Percentiles rank a stretch among this genome's conserved stretches.
phyloP scores from a whole-genome alignment of 2,329 filamentous ascomycete genomes.

The Xylariaceae sp. region DNA sequence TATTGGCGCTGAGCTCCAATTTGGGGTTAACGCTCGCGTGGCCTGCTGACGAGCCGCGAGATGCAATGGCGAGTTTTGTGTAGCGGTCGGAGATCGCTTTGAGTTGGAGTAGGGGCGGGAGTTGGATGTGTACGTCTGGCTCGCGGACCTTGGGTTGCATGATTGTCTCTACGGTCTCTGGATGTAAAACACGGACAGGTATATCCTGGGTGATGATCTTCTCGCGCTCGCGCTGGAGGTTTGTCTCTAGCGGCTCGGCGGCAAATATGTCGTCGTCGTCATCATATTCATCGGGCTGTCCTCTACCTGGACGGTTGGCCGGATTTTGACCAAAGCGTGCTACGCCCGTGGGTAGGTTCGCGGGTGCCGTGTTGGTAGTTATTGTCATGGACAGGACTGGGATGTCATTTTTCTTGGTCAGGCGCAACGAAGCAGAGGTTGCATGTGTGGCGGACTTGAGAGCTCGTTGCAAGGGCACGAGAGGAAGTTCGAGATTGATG shows the following conservation, averaged over 20 bases:
- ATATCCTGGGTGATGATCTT: conserved; percentile 94
- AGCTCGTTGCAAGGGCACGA: conserved; percentile 85
- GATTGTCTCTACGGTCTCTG: conserved; percentile 82
- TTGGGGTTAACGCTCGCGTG: conserved; percentile 50
- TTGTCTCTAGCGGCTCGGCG: conserved; percentile 54
- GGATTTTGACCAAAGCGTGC: conserved; percentile 28
- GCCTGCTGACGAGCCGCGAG: conserved; percentile 20
- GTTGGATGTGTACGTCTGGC: conserved; percentile 88
- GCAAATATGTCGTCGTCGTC: conserved; percentile 47
- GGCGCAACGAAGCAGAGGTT: conserved; percentile 76
- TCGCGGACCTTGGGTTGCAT: conserved; percentile 89
- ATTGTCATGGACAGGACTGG: conserved; percentile 90
- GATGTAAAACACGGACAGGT: conserved; percentile 85
- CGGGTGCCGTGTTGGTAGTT: conserved; percentile 65
- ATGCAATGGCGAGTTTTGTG: conserved; percentile 72
- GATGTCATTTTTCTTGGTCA: conserved; percentile 88
- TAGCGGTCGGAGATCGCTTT: conserved; percentile 95
- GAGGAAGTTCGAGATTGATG: conserved; percentile 93
- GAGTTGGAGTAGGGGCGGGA: conserved; percentile 82
- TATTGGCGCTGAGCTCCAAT: conserved; percentile 86
- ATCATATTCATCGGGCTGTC: conserved; percentile 35
- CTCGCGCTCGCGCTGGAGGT: conserved; percentile 69
- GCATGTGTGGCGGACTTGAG: conserved; percentile 83
- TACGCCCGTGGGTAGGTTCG: conserved; percentile 41
- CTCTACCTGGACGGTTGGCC: conserved; percentile 32